A percentile compares a stretch with the other conserved stretches of the same genome.
These are phyloP conservation scores for Imleria badia DNA, from an alignment of 768 basidiomycete genomes.

Conservation along the genomic window DNA sequence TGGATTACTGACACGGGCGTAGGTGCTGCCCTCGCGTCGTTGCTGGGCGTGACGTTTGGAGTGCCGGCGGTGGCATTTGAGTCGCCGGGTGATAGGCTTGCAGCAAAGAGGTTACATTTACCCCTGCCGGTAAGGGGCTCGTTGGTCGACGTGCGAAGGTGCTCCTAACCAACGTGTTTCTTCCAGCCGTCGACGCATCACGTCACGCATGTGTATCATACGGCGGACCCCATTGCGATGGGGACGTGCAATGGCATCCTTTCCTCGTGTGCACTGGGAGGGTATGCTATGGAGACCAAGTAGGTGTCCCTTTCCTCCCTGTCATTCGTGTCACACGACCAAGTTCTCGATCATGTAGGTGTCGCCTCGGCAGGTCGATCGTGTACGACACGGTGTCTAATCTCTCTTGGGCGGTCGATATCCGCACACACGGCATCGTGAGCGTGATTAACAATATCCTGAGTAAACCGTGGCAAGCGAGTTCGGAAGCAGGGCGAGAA, in stretches of 20 bases:
- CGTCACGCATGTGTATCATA: slow-evolving; percentile 91
- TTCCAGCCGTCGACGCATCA: slow-evolving; percentile 68
- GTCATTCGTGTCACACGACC: not conserved
- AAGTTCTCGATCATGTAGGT: slow-evolving; percentile 40
- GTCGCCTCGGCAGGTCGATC: slow-evolving; percentile 84
- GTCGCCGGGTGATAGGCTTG: slow-evolving; percentile 82
- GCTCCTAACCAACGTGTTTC: not conserved
- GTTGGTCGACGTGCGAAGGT: not conserved
- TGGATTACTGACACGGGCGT: slow-evolving; percentile 25
- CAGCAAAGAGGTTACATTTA: slow-evolving; percentile 78
- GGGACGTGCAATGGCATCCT: slow-evolving; percentile 80
- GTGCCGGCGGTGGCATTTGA: slow-evolving; percentile 86
- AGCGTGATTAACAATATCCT: slow-evolving; percentile 76
- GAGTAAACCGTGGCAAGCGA: slow-evolving; percentile 66
- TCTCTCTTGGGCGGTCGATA: slow-evolving; percentile 79
- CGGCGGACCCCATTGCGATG: slow-evolving; percentile 93
- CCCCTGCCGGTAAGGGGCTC: slow-evolving; percentile 67
- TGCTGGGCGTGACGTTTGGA: slow-evolving; percentile 88
- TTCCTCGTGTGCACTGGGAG: slow-evolving; percentile 79
- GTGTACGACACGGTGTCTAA: slow-evolving; percentile 91
- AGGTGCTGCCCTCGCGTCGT: slow-evolving; percentile 70
- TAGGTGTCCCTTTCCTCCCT: slow-evolving; percentile 27
- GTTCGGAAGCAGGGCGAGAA: slow-evolving; percentile 57
- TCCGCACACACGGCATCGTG: slow-evolving; percentile 79
- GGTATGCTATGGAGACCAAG: slow-evolving; percentile 87